Base-by-base conservation (phyloP, 2,329 filamentous ascomycete species). In the Coniochaeta sp. region DNA sequence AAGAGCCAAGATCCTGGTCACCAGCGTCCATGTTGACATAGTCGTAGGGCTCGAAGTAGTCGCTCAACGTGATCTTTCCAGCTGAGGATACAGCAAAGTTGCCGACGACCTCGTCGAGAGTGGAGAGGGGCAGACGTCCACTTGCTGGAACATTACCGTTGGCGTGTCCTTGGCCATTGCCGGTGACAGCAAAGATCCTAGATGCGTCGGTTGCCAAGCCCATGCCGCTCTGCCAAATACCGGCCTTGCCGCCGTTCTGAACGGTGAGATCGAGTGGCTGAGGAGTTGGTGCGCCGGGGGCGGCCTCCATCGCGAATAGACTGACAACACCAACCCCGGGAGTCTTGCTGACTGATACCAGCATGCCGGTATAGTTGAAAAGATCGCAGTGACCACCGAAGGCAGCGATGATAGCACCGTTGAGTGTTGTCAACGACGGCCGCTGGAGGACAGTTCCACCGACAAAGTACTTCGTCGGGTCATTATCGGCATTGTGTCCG, bases 1-100 rank as follows among this genome's bases (percentile, higher is more conserved):
- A 67, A 17, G 72, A 71, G n/a, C 80, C 81, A 7, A 83, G 67
- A 65, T 83, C 81, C 57, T 77, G 76, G 59, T 83, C 79, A 0
- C 75, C 79, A 8, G 77, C 79, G 58, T 82, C 79, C 57, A 82
- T 70, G 0, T 76, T 72, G 60, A 73, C 72, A 59, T 83, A 82
- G 55, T 82, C 79, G 63, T 75, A 80, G 0, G 81, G 81, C 73
- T 83, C 79, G 61, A 83, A 83, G 65, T 82, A 84, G 58, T 83
- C 81, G 11, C 75, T 71, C 4, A 82, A 63, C 0, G 70, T 71
- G 0, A 83, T 74, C 47, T 80, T 74, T 7, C 78, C 78, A 1
- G 75, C 71, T 0, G 65, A 60, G 28, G 75, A 74, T 33, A 77
- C 68, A 0, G 70, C 74, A 69, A 80, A 75, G 62, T 77, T 77